Conservation (phyloP, 495 filamentous ascomycete genomes). For the Lindgomyces ingoldianus region DNA sequence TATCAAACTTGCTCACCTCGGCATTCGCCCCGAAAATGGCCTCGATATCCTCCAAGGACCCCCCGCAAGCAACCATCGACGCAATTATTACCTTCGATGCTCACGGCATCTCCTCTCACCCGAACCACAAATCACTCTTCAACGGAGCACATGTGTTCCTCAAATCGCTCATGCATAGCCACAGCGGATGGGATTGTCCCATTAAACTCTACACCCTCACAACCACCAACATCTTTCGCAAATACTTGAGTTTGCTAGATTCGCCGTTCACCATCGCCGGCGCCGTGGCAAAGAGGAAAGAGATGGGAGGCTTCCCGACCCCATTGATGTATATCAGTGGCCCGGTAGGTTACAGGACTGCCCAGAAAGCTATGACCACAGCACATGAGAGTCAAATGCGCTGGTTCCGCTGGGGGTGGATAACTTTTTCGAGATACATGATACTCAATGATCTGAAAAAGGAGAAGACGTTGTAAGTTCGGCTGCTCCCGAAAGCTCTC, state of each 20-base stretch:
- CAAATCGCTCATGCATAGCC: constrained; percentile 59
- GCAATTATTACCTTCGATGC: constrained; percentile 85
- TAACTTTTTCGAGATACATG: constrained; percentile 89
- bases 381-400: constrained; percentile 95
- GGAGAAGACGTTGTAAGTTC: constrained; percentile 50
- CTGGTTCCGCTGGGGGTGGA: constrained; percentile 98
- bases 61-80: constrained; percentile 64
- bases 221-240: constrained; percentile 67
- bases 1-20: constrained; percentile 65
- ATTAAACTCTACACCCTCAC: constrained; percentile 82
- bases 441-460: constrained; percentile 83
- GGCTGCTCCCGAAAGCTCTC: background rate
- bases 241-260: constrained; percentile 80
- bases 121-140: constrained; percentile 87
- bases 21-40: constrained; percentile 67
- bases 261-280: constrained; percentile 60
- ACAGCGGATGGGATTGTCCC: constrained; percentile 67
- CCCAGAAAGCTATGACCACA: constrained; percentile 80
- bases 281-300: constrained; percentile 45
- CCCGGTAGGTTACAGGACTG: constrained; percentile 60
- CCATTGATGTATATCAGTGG: constrained; percentile 70
- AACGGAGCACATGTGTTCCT: constrained; percentile 77
- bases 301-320: constrained; percentile 49
- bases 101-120: constrained; percentile 76
- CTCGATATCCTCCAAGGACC: constrained; percentile 41